A percentile compares a stretch with the other conserved stretches of the same genome.
phyloP scores from a whole-genome alignment of 768 basidiomycete genomes.

The Lactarius trivialis region DNA sequence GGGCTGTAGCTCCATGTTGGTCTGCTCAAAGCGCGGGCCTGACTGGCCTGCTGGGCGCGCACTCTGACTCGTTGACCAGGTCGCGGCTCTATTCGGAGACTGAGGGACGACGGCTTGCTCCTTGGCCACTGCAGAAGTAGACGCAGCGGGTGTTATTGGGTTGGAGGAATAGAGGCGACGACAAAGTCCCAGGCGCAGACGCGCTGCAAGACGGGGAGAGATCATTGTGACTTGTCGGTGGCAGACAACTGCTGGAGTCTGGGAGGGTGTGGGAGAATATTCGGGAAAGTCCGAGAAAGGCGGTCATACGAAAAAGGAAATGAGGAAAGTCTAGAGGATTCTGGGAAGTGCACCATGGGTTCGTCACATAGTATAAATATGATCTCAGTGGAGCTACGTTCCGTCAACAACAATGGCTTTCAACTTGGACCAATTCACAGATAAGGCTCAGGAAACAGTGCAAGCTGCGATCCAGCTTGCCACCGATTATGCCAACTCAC shows the following conservation, averaged over 20 bases:
- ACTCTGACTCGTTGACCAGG: constrained; percentile 83
- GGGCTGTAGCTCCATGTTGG: constrained; percentile 80
- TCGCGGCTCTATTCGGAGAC: constrained; percentile 73
- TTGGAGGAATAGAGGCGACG: constrained; percentile 13
- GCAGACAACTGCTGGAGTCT: not conserved
- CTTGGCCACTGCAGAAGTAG: constrained; percentile 24
- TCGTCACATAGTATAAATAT: not conserved
- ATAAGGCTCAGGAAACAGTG: constrained; percentile 69
- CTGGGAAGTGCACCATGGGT: not conserved
- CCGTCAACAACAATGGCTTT: constrained; percentile 23
- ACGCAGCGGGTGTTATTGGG: constrained; percentile 11
- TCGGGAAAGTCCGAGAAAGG: not conserved
- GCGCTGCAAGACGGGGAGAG: constrained; percentile 17
- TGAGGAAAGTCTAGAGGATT: not conserved
- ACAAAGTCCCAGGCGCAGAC: constrained; percentile 19
- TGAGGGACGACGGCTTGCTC: constrained; percentile 42
- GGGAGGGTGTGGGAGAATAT: not conserved
- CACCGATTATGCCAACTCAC: constrained; percentile 76
- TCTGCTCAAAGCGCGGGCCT: constrained; percentile 90
- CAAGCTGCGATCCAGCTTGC: constrained; percentile 71
- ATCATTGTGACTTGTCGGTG: constrained; percentile 6
- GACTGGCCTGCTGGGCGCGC: constrained; percentile 53
- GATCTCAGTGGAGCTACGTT: constrained; percentile 32
- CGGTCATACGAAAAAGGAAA: constrained; percentile 1
- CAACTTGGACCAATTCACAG: constrained; percentile 71